phyloP scores from a whole-genome alignment of 352 stramenopile species.

The Phytophthora quininea region DNA sequence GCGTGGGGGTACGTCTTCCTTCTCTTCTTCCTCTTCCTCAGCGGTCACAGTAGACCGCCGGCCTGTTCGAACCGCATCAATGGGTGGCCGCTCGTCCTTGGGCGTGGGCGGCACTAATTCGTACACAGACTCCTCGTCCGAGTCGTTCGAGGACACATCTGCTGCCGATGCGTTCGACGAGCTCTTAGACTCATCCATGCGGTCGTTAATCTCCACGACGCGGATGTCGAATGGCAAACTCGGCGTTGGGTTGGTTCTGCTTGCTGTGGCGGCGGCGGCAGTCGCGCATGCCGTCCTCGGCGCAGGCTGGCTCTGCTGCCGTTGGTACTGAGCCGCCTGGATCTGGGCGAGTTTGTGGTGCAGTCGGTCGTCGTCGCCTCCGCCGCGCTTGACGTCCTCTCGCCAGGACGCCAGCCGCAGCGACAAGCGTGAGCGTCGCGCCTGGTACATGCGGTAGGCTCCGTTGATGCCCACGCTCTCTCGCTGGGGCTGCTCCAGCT shows the following conservation, averaged over 20 bases:
- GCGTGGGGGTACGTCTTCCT: conserved; percentile 24
- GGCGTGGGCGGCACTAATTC: conserved; percentile 38
- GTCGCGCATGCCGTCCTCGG: background rate
- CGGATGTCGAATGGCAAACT: conserved; percentile 53
- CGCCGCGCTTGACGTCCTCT: conserved; percentile 61
- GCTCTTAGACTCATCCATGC: conserved; percentile 33
- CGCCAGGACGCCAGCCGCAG: conserved; percentile 65
- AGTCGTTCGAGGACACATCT: conserved; percentile 22
- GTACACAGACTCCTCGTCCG: conserved; percentile 39
- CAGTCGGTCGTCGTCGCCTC: conserved; percentile 41
- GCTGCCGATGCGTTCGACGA: conserved; percentile 10
- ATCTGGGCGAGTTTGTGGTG: conserved; percentile 63
- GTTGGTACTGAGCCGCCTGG: conserved; percentile 32
- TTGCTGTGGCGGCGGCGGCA: background rate
- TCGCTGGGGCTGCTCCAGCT: conserved; percentile 56
- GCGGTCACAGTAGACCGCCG: conserved; percentile 26
- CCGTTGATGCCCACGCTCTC: conserved; percentile 57
- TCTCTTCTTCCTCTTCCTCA: conserved; percentile 49
- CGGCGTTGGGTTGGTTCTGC: conserved; percentile 20
- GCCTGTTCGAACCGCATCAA: background rate
- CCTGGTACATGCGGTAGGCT: conserved; percentile 63
- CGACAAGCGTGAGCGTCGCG: conserved; percentile 49
- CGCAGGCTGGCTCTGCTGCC: conserved; percentile 17
- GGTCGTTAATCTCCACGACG: conserved; percentile 52
- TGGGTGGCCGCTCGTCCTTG: conserved; percentile 12